These are phyloP conservation scores for Pseudotsuga menziesii DNA, from an alignment of 75 land plant genomes.

Conservation along the genomic window DNA sequence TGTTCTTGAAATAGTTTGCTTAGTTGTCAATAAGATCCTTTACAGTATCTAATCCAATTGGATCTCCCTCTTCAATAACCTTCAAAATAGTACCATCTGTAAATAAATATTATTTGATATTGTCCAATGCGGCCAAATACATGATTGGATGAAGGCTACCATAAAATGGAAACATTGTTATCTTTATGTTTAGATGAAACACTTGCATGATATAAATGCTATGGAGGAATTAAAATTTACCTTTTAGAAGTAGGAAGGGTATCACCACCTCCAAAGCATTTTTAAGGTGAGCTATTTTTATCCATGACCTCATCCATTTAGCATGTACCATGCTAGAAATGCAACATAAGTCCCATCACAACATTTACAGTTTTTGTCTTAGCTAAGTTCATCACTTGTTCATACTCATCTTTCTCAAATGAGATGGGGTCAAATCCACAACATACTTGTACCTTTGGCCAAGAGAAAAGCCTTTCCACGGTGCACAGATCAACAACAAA, in stretches of 20 bases:
- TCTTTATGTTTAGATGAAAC: too few species aligned
- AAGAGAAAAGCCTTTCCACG: slow-evolving; percentile 24
- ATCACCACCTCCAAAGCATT: slow-evolving; percentile 55
- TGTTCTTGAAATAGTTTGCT: too few species aligned
- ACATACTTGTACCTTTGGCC: slow-evolving; percentile 29
- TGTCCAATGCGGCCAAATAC: slow-evolving; percentile 33
- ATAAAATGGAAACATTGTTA: too few species aligned
- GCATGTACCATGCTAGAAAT: slow-evolving; percentile 49
- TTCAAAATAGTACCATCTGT: slow-evolving; percentile 49
- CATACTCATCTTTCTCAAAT: slow-evolving; percentile 21
- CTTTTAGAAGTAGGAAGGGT: slow-evolving; percentile 48
- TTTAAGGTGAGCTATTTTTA: slow-evolving; percentile 26
- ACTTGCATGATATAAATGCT: too few species aligned
- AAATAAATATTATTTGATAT: slow-evolving; percentile 41
- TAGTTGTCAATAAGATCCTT: too few species aligned
- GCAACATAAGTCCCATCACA: slow-evolving; percentile 49
- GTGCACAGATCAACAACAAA: too few species aligned
- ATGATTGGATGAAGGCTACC: slow-evolving; percentile 38
- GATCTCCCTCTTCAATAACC: slow-evolving; percentile 39
- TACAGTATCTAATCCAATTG: too few species aligned
- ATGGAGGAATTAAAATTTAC: too few species aligned
- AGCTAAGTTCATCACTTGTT: slow-evolving; percentile 20
- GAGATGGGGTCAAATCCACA: slow-evolving; percentile 45
- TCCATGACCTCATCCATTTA: slow-evolving; percentile 50
- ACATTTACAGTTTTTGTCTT: slow-evolving; percentile 48